A percentile compares a stretch with the other conserved stretches of the same genome.
Evolutionary conservation across 78 protist genomes (phyloP).

Genomic region (Pigoraptor vietnamica): DNA sequence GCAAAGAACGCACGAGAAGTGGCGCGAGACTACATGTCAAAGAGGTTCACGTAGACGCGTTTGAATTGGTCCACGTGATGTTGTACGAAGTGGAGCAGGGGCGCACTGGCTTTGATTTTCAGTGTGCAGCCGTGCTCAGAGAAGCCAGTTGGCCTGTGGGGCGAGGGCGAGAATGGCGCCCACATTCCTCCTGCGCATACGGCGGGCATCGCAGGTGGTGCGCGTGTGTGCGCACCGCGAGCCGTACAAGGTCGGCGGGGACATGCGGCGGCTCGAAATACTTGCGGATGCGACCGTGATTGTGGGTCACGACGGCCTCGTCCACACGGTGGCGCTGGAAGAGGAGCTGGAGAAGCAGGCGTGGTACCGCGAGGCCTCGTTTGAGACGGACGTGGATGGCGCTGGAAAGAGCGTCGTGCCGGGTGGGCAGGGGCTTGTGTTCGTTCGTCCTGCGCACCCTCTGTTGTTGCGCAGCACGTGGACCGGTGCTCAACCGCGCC

Average conservation of each 20-base stretch:
- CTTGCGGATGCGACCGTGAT: slow-evolving; percentile 22
- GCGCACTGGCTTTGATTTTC: no score
- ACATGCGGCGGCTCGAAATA: not conserved
- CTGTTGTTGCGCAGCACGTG: no score
- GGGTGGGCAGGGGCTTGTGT: no score
- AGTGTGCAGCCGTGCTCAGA: no score
- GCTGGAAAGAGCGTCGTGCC: slow-evolving; percentile 63
- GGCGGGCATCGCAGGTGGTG: not conserved
- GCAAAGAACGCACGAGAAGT: no score
- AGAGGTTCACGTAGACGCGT: no score
- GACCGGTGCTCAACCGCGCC: no score
- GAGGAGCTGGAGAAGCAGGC: not conserved
- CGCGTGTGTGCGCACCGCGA: not conserved
- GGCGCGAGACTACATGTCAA: no score
- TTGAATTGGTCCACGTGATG: no score
- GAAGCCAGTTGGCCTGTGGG: no score
- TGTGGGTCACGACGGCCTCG: slow-evolving; percentile 15
- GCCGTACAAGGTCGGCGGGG: not conserved
- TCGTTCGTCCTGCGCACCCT: no score
- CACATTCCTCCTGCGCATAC: not conserved
- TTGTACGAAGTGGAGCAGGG: no score
- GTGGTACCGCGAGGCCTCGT: not conserved
- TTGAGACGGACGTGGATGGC: slow-evolving; percentile 57
- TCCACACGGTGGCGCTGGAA: not conserved
- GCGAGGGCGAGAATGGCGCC: not conserved